Percentiles rank a stretch among this genome's conserved stretches.
Evolutionary conservation across 495 filamentous ascomycete genomes (phyloP).

Genomic region (Aspergillus avenaceus): DNA sequence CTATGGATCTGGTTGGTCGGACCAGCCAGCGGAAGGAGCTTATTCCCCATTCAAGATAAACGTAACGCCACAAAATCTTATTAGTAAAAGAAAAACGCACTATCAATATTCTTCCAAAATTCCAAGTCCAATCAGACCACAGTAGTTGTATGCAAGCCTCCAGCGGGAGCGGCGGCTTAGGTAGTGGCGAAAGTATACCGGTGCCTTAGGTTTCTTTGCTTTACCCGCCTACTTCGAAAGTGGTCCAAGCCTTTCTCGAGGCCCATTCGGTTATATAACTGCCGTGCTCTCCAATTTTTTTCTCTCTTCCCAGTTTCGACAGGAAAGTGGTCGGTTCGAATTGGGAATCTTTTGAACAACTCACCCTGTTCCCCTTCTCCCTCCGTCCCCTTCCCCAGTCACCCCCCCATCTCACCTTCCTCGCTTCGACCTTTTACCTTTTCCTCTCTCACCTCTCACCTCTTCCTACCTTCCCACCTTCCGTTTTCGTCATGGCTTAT

Average conservation of each 20-base stretch:
- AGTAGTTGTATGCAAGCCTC: neutral
- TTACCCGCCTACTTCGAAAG: neutral
- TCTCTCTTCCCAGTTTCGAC: neutral
- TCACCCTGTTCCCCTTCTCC: neutral
- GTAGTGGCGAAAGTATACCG: neutral
- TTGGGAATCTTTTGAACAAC: no score
- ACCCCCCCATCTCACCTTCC: neutral
- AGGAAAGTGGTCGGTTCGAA: constrained; percentile 1
- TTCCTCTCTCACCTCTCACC: neutral
- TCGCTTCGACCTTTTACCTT: neutral
- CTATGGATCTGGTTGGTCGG: neutral
- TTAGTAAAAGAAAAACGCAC: neutral
- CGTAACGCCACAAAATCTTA: constrained; percentile 4
- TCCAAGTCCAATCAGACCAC: neutral
- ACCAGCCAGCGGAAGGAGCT: neutral
- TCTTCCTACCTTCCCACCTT: neutral
- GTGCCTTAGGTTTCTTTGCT: neutral
- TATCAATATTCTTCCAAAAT: neutral
- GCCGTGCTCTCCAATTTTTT: neutral
- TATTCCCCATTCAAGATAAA: constrained; percentile 2
- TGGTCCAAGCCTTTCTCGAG: neutral
- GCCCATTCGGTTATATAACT: neutral
- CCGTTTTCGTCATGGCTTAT: constrained; percentile 9
- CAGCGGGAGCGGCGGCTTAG: neutral
- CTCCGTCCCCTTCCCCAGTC: neutral